These are phyloP conservation scores for Closterium sp. DNA, from an alignment of 139 green algal genomes.

Conservation along the genomic window DNA sequence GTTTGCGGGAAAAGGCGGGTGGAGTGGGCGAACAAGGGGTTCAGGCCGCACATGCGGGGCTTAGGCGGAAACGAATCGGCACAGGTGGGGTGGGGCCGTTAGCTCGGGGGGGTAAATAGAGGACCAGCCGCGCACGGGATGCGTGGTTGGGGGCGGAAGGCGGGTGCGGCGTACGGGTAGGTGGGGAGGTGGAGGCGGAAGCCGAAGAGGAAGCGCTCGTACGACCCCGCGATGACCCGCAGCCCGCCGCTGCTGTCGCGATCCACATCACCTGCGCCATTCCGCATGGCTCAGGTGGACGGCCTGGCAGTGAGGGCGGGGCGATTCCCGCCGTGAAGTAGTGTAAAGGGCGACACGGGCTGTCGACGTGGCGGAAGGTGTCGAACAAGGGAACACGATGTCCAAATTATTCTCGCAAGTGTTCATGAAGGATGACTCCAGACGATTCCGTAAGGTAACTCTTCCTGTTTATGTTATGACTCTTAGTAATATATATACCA, in stretches of 20 bases:
- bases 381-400: too few relatives aligned
- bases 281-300: not conserved
- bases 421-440: too few relatives aligned
- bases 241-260: not conserved
- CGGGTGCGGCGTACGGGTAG: not conserved
- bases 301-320: too few relatives aligned
- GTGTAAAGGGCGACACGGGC: too few relatives aligned
- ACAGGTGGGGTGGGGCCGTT: not conserved
- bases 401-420: too few relatives aligned
- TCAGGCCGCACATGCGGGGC: not conserved
- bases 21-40: not conserved
- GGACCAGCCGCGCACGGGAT: not conserved
- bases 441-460: too few relatives aligned
- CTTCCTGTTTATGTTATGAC: too few relatives aligned
- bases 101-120: not conserved
- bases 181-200: not conserved
- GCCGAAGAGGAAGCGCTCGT: constrained; percentile 32
- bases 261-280: not conserved
- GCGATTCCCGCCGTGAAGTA: too few relatives aligned
- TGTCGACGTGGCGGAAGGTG: too few relatives aligned
- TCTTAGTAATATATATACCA: too few relatives aligned
- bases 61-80: too few relatives aligned
- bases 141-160: not conserved
- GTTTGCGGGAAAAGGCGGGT: not conserved
- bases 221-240: constrained; percentile 8